These are phyloP conservation scores for Coniosporium apollinis DNA, from an alignment of 495 filamentous ascomycete genomes.

Conservation along the genomic window DNA sequence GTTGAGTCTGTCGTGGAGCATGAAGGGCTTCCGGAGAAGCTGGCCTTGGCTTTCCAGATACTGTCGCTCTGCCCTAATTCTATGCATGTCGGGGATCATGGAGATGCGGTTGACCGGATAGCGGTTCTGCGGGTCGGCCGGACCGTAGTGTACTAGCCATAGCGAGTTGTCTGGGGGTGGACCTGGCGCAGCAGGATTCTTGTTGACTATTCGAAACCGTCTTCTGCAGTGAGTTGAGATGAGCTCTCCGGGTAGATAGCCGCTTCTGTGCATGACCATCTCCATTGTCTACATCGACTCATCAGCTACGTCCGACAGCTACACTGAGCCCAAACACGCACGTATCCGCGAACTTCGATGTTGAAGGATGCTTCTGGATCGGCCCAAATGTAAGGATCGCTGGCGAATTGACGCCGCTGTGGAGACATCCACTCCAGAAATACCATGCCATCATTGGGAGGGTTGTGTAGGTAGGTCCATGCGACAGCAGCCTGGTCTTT, in stretches of 20 bases:
- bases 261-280: constrained; percentile 62
- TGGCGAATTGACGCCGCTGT: constrained; percentile 37
- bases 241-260: constrained; percentile 52
- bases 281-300: constrained; percentile 43
- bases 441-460: constrained; percentile 64
- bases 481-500: constrained; percentile 61
- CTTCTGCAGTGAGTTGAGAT: constrained; percentile 57
- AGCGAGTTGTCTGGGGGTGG: constrained; percentile 60
- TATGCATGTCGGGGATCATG: constrained; percentile 38
- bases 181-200: constrained; percentile 38
- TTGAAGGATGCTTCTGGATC: constrained; percentile 55
- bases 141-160: constrained; percentile 88
- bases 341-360: constrained; percentile 59
- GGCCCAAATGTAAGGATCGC: constrained; percentile 84
- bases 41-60: constrained; percentile 64
- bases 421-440: constrained; percentile 52
- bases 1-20: constrained; percentile 70
- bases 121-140: constrained; percentile 51
- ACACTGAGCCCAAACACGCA: constrained; percentile 27
- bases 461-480: constrained; percentile 78
- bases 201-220: constrained; percentile 67
- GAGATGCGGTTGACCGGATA: constrained; percentile 48
- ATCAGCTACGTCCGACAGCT: constrained; percentile 3
- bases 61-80: constrained; percentile 42
- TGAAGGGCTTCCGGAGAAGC: constrained; percentile 80